Base-by-base conservation (phyloP, 2,329 filamentous ascomycete genomes). In the Fusarium succisae region DNA sequence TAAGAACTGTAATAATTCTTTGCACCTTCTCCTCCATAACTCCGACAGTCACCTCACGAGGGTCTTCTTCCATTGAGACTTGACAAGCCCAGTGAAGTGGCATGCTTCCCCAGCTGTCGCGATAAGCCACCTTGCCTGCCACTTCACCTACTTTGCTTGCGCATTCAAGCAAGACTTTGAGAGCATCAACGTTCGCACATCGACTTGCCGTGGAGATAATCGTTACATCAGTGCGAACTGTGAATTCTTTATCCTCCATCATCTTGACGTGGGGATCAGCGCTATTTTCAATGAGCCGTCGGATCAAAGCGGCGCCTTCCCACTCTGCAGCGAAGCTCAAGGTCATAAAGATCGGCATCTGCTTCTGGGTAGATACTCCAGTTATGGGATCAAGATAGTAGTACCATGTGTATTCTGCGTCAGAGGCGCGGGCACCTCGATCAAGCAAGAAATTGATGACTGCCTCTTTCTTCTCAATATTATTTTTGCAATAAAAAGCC, bases 1-100 rank as follows among this genome's bases (percentile, higher is more conserved):
- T 9, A 53, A 53, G 1, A 3, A 3, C 2, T 0, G 32, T 17
- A 3, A 38, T 13, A 0, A 38, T 26, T 9, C 18, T 5, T 17
- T 12, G 13, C 9, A 22, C 1, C 1, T 15, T 37, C 8, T 53
- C 18, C n/a, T 3, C 9, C n/a, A 38, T 38, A 1, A 6, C 13
- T 2, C 2, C 10, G 9, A 3, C 1, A 53, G 13, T 6, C 18
- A 53, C 3, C 6, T 53, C 32, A 1, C 32, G 32, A 8, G 32
- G 50, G 1, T 38, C 3, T 9, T 37, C 15, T 1, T 24, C 18
- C 1, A 24, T 37, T 11, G 13, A 14, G 28, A 43, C 50, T 56
- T n/a, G 58, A 1, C 17, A 18, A 15, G 28, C 38, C 58, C 48
- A 61, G 2, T 44, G 48, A 9, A 55, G 8, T 1, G 24, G 18